Evolutionary conservation across 176 grass and related monocot genomes (phyloP), one percentile per base, ranked within the genome.

Genomic region (Pontederia crassipes): DNA sequence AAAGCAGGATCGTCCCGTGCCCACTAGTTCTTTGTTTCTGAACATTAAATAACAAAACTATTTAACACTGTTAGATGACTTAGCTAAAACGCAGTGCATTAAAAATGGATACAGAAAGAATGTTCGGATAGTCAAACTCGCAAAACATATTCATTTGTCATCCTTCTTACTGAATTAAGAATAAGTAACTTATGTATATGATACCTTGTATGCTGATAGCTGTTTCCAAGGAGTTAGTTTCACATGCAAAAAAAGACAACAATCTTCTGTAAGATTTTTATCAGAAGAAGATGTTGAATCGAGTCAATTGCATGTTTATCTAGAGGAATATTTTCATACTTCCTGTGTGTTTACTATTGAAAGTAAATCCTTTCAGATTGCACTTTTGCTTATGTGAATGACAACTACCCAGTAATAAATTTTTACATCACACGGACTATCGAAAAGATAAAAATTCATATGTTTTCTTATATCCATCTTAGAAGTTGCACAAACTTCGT

Each of bases 21-120:
- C 93, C 93, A 98, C 61, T 98, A 84, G 68, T 98, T 98, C 88
- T 98, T 98, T 66, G 93, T 98, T 88, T 98, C 93, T 98, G 81
- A 48, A 67, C 18, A 65, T 16, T 26, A 50, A 20, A n/a, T 11
- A 40, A 28, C 7, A 45, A 16, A 40, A 17, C n/a, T 17, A 0
- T 16, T n/a, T 62, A 45, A 45, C 4, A 14, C 11, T 13, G 15
- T 16, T 62, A n/a, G 40, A 3, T 17, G 15, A 16, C 10, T 62
- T 35, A 14, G 58, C 11, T 1, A 1, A 35, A 61, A 4, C 45
- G 46, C 60, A 18, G 1, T 40, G 6, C 12, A 58, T 61, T 52
- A 64, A 40, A 45, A 55, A 78, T 54, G 55, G 40, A 57, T 45
- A 79, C 45, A 48, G 52, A 58, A 46, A 12, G 59, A 14, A 53